Conservation (phyloP, 2,329 filamentous ascomycete genomes). For the Colletotrichum shisoi region DNA sequence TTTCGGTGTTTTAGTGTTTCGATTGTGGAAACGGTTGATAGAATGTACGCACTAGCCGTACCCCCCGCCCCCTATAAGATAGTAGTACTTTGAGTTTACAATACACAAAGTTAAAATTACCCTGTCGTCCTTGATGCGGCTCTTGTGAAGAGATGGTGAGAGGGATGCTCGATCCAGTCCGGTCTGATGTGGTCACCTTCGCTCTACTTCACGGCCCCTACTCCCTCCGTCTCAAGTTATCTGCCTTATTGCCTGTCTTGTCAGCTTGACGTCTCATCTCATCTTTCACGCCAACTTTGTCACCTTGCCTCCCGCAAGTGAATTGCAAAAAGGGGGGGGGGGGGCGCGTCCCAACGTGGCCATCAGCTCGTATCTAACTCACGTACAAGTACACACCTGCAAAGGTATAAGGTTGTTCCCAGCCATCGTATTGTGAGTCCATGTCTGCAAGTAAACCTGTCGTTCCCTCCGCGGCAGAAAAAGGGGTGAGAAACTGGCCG, state of each 20-base stretch:
- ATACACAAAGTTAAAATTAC: constrained; percentile 34
- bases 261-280: not conserved
- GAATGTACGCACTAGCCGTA: constrained; percentile 36
- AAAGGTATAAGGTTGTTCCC: not conserved
- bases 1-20: constrained; percentile 32
- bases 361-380: constrained; percentile 7
- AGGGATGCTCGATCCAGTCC: too few relatives aligned
- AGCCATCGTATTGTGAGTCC: too few relatives aligned
- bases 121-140: too few relatives aligned
- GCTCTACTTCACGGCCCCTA: not conserved
- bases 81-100: constrained; percentile 34
- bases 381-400: not conserved
- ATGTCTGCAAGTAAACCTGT: too few relatives aligned
- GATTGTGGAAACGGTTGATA: constrained; percentile 30
- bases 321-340: not conserved
- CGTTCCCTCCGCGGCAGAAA: too few relatives aligned
- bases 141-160: too few relatives aligned
- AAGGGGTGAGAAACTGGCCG: too few relatives aligned
- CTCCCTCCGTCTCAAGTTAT: not conserved
- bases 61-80: constrained; percentile 18
- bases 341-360: not conserved
- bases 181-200: not conserved
- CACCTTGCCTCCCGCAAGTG: not conserved
- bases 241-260: not conserved
- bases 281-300: not conserved